A percentile compares a stretch with the other conserved stretches of the same genome.
Evolutionary conservation across 2,329 filamentous ascomycete species (phyloP).

Genomic region (Epicoccum nigrum): DNA sequence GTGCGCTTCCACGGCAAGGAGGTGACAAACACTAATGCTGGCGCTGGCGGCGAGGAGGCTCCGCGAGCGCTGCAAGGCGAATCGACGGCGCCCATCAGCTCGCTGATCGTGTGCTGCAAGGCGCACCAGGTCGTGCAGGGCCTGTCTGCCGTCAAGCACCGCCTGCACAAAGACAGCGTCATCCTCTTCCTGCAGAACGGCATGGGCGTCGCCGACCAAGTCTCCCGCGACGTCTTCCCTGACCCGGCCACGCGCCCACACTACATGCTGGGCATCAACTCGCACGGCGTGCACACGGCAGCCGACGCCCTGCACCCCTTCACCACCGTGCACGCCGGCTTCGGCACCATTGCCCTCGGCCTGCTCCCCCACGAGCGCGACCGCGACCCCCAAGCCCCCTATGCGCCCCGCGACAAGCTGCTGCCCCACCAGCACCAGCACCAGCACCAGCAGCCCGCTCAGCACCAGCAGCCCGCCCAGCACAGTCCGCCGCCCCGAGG

Average conservation of each 20-base stretch:
- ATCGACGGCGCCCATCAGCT: conserved; percentile 63
- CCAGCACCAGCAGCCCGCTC: background rate
- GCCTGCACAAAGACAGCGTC: conserved; percentile 71
- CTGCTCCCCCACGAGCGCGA: conserved; percentile 53
- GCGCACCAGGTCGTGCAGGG: conserved; percentile 70
- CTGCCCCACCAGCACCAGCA: background rate
- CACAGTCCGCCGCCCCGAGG: conserved; percentile 15
- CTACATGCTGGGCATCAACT: conserved; percentile 74
- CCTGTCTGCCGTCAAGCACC: conserved; percentile 68
- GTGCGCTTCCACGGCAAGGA: conserved; percentile 49
- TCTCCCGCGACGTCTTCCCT: conserved; percentile 74
- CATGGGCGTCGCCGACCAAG: conserved; percentile 79
- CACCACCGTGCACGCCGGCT: conserved; percentile 62
- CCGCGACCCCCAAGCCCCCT: conserved; percentile 32
- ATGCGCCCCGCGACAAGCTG: conserved; percentile 26
- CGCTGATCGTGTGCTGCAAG: conserved; percentile 81
- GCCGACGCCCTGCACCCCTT: conserved; percentile 56
- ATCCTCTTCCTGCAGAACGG: conserved; percentile 81
- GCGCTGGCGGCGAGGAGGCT: conserved; percentile 18
- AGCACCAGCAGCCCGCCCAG: background rate
- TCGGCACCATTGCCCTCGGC: conserved; percentile 64
- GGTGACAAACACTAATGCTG: conserved; percentile 21
- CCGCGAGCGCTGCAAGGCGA: conserved; percentile 28
- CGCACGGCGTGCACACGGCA: conserved; percentile 60
- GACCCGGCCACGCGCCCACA: conserved; percentile 69